Conservation (phyloP, 2,329 filamentous ascomycete species). For the Sclerotinia sclerotiorum region DNA sequence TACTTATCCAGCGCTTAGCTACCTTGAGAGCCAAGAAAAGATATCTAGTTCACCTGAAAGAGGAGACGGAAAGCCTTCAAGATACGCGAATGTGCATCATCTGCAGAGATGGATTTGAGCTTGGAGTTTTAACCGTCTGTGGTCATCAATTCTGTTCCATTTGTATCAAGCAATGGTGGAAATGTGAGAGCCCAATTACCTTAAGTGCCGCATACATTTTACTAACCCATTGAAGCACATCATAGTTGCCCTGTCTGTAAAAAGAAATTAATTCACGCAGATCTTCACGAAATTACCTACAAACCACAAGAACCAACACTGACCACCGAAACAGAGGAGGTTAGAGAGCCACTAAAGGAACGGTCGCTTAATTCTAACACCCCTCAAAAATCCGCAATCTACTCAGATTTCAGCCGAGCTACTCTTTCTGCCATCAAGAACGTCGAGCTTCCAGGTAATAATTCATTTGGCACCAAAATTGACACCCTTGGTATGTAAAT, state of each 20-base stretch:
- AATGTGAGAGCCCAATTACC: not conserved
- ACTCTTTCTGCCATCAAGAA: slow-evolving; percentile 78
- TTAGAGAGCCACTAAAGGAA: slow-evolving; percentile 39
- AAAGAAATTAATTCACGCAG: slow-evolving; percentile 58
- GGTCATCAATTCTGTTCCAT: slow-evolving; percentile 91
- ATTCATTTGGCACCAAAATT: slow-evolving; percentile 84
- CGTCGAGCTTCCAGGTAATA: slow-evolving; percentile 66
- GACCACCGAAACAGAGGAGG: slow-evolving; percentile 61
- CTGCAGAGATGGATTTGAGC: slow-evolving; percentile 72
- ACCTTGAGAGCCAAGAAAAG: slow-evolving; percentile 69
- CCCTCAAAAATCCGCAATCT: slow-evolving; percentile 56
- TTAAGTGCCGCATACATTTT: not conserved
- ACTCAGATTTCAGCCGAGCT: slow-evolving; percentile 70
- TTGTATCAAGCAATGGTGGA: slow-evolving; percentile 79
- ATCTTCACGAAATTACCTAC: slow-evolving; percentile 83
- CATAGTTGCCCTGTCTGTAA: slow-evolving; percentile 64
- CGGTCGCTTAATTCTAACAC: slow-evolving; percentile 26
- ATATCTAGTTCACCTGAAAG: slow-evolving; percentile 55
- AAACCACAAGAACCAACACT: slow-evolving; percentile 66
- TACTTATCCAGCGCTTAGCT: slow-evolving; percentile 58
- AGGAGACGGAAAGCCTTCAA: slow-evolving; percentile 52
- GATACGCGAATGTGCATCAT: slow-evolving; percentile 78
- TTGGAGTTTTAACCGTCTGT: slow-evolving; percentile 82
- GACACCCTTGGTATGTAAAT: slow-evolving; percentile 58
- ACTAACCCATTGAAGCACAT: slow-evolving; percentile 18